Base-by-base conservation (phyloP, 139 green algal species). In the Nannochloris sp. region DNA sequence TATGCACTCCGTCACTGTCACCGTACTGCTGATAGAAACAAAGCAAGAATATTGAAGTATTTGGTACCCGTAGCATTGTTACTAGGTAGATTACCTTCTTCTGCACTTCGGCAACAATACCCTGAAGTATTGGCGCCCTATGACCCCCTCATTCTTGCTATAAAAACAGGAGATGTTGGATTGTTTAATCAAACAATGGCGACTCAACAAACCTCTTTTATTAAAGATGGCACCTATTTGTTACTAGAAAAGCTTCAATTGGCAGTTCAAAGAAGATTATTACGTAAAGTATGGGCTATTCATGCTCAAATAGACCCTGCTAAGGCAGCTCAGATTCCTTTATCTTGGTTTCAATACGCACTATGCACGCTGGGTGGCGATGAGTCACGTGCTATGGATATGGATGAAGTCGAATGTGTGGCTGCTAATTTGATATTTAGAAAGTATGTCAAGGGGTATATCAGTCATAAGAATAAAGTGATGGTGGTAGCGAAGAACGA, bases 351-450 rank as follows among this genome's bases (percentile, higher is more conserved):
- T 35, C 63, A 72, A 34, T 30, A 54, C 12, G 87, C 82, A 12
- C 54, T 90, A 37, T 36, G 65, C 0, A 10, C 34, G 29, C 68
- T 82, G 66, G 78, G 75, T 14, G 38, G 77, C 25, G 75, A 76
- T 32, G n/a, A n/a, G n/a, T n/a, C n/a, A n/a, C n/a, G n/a, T n/a
- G 13, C 38, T 24, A 62, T 90, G 44, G 74, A 85, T 54, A 79
- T 90, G 54, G 90, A 96, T 47, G 87, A 90, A 56, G 64, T 95
- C 51, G 89, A 96, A 59, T 93, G 88, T 74, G 74, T 94, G 12
- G 42, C 87, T 13, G 87, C 90, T 42, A 95, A 93, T 63, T 67
- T 96, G 23, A 95, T 97, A 62, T 85, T 84, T 72, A 66, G 79
- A 6, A 87, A 86, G 33, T 90, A 86, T 30, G 61, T 96, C 39